Evolutionary conservation across 176 grass and related monocot genomes (phyloP).

Genomic region (Cenchrus americanus): DNA sequence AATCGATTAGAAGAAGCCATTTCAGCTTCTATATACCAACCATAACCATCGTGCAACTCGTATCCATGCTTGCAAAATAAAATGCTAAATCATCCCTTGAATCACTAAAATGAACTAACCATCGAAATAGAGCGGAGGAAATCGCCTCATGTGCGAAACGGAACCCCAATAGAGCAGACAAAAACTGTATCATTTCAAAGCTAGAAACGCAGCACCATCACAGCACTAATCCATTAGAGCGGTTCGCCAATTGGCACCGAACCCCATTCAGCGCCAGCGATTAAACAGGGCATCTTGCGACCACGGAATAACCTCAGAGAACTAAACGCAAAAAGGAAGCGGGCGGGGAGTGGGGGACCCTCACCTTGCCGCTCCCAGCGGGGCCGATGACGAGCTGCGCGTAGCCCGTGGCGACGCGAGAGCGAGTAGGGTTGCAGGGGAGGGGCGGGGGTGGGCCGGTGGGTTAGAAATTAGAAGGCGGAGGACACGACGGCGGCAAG

Average conservation of each 20-base stretch:
- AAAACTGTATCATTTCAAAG: background rate
- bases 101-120: background rate
- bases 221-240: background rate
- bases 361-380: constrained; percentile 94
- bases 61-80: background rate
- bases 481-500: constrained; percentile 53
- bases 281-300: background rate
- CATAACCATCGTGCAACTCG: background rate
- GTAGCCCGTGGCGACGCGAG: constrained; percentile 64
- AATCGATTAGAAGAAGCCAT: constrained; percentile 15
- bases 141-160: background rate
- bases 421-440: background rate
- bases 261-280: background rate
- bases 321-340: background rate
- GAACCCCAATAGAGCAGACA: background rate
- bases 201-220: background rate
- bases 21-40: background rate
- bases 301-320: background rate
- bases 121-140: background rate
- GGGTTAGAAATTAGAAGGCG: constrained; percentile 25
- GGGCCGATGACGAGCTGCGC: constrained; percentile 96
- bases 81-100: background rate
- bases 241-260: background rate
- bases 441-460: background rate
- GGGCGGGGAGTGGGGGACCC: background rate